Evolutionary conservation across 2,329 filamentous ascomycete genomes (phyloP).

Genomic region (Sporothrix dimorphospora): DNA sequence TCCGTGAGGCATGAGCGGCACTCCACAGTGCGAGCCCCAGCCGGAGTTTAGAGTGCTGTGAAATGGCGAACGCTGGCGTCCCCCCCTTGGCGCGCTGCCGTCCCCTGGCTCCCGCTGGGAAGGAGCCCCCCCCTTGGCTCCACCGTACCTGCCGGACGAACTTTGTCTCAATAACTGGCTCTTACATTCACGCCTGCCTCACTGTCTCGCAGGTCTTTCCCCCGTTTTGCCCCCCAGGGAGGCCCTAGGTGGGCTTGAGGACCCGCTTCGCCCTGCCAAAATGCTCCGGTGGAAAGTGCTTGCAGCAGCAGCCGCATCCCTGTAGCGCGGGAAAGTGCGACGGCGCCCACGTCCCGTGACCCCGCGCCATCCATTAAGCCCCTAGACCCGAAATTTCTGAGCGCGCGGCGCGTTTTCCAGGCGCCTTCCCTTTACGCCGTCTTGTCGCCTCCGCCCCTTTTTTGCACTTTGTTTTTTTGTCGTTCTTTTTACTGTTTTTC

Average conservation of each 20-base stretch:
- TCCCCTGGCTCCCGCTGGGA: neutral
- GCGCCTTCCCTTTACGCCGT: neutral
- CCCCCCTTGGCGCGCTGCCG: neutral
- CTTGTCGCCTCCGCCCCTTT: slow-evolving; percentile 4
- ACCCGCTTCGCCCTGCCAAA: slow-evolving; percentile 19
- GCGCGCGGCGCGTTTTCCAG: slow-evolving; percentile 31
- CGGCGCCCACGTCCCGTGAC: slow-evolving; percentile 29
- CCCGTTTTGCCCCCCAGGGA: neutral
- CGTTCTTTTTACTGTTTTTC: neutral
- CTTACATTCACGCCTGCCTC: neutral
- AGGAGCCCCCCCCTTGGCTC: neutral
- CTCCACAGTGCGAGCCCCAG: neutral
- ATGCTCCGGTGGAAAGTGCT: slow-evolving; percentile 6
- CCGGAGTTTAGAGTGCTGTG: slow-evolving; percentile 9
- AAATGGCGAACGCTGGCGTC: neutral
- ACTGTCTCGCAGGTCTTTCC: neutral
- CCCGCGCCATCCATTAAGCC: slow-evolving; percentile 29
- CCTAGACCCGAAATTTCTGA: slow-evolving; percentile 1
- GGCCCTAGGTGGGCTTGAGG: neutral
- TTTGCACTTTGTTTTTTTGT: neutral
- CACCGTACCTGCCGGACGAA: neutral
- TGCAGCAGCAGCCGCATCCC: neutral
- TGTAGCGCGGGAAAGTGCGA: neutral
- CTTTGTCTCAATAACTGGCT: neutral
- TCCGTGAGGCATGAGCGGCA: neutral